phyloP scores from a whole-genome alignment of 805 yeast species.

The Candida montana region DNA sequence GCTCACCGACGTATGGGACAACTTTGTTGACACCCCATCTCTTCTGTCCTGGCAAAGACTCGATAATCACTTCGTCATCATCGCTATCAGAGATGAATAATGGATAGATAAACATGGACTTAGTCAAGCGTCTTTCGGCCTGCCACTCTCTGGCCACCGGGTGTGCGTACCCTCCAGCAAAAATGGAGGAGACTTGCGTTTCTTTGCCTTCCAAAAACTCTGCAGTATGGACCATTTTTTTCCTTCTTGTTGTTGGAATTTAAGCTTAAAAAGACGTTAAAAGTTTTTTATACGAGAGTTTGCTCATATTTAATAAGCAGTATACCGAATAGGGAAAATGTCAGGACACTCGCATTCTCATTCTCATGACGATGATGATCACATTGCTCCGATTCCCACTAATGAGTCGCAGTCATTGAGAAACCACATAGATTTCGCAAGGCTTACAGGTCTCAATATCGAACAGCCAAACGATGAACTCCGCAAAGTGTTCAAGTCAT shows the following conservation, averaged over 20 bases:
- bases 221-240: slow-evolving; percentile 57
- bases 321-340: no score
- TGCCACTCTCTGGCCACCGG: slow-evolving; percentile 92
- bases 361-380: slow-evolving; percentile 20
- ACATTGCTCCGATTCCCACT: slow-evolving; percentile 65
- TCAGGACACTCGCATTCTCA: slow-evolving; percentile 28
- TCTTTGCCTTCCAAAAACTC: slow-evolving; percentile 56
- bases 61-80: slow-evolving; percentile 72
- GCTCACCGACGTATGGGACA: slow-evolving; percentile 59
- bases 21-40: slow-evolving; percentile 81
- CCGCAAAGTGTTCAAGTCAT: slow-evolving; percentile 41
- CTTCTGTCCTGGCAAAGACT: slow-evolving; percentile 81
- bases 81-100: slow-evolving; percentile 75
- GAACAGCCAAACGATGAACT: slow-evolving; percentile 44
- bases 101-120: slow-evolving; percentile 90
- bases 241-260: neutral
- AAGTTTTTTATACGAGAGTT: neutral
- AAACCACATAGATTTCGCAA: slow-evolving; percentile 52
- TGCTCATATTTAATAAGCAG: neutral
- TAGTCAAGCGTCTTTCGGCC: slow-evolving; percentile 71
- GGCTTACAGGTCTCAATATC: slow-evolving; percentile 60
- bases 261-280: neutral
- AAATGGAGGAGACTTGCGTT: slow-evolving; percentile 64
- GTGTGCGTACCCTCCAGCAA: slow-evolving; percentile 94
- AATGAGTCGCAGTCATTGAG: slow-evolving; percentile 61